phyloP scores from a whole-genome alignment of 371 early-diverging fungal genomes.

The Dinochytrium kinnereticum region DNA sequence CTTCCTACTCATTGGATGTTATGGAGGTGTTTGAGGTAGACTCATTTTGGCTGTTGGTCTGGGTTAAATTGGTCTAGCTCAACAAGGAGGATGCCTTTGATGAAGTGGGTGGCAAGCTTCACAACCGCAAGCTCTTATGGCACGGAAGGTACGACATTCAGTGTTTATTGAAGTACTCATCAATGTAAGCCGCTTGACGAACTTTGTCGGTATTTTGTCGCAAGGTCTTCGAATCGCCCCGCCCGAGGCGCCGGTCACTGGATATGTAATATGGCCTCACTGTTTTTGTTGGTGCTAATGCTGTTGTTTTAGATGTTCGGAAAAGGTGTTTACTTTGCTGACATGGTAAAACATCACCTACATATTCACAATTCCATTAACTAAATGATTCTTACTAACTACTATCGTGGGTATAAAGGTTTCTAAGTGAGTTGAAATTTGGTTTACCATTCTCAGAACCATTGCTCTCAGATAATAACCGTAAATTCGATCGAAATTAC shows the following conservation, averaged over 20 bases:
- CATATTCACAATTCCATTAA: neutral
- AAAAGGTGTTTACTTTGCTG: constrained; percentile 75
- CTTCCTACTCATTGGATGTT: constrained; percentile 46
- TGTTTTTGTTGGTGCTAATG: neutral
- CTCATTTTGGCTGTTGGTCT: neutral
- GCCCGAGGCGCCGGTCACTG: constrained; percentile 67
- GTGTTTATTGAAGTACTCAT: too few species aligned
- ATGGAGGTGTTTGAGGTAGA: constrained; percentile 55
- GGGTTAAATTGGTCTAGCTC: constrained; percentile 1
- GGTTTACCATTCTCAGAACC: too few species aligned
- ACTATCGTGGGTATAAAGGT: too few species aligned
- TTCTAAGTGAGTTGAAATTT: constrained; percentile 8
- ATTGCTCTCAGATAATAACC: too few species aligned
- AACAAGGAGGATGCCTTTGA: constrained; percentile 29
- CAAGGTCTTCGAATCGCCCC: constrained; percentile 69
- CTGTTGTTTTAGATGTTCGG: constrained; percentile 60
- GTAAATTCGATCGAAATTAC: neutral
- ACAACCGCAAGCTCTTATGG: constrained; percentile 63
- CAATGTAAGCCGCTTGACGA: constrained; percentile 60
- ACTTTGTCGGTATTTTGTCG: constrained; percentile 66
- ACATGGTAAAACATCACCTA: constrained; percentile 51
- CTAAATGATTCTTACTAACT: too few species aligned
- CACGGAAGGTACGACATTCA: constrained; percentile 59
- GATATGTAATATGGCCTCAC: constrained; percentile 43
- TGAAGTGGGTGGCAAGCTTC: constrained; percentile 42